phyloP scores from a whole-genome alignment of 306 rosid genomes.

The Sophora flavescens region DNA sequence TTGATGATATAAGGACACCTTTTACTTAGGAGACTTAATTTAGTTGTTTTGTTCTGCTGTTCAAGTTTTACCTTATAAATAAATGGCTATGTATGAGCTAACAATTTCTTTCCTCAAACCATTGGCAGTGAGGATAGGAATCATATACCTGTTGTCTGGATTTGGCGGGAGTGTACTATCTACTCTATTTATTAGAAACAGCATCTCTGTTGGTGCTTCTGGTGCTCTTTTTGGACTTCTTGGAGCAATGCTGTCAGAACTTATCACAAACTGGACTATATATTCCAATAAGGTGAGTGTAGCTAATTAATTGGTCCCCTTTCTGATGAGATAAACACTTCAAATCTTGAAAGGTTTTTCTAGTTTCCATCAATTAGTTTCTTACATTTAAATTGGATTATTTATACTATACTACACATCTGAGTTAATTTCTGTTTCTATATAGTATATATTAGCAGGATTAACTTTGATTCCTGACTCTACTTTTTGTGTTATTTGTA shows the following conservation, averaged over 20 bases:
- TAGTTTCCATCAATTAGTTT: constrained; percentile 8
- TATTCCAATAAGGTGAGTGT: constrained; percentile 77
- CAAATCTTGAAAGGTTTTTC: neutral
- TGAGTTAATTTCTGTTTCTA: neutral
- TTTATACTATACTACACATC: neutral
- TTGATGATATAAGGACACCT: neutral
- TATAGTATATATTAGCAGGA: neutral
- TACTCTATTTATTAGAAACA: constrained; percentile 59
- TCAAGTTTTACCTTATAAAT: constrained; percentile 2
- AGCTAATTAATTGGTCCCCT: neutral
- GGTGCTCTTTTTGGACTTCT: constrained; percentile 96
- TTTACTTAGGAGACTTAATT: neutral
- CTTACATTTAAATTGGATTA: constrained; percentile 13
- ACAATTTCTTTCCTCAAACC: constrained; percentile 20
- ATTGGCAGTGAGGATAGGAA: constrained; percentile 74
- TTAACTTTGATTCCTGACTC: constrained; percentile 8
- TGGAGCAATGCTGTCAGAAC: constrained; percentile 96
- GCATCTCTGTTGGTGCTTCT: constrained; percentile 90
- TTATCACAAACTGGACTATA: constrained; percentile 89
- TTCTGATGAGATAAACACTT: neutral
- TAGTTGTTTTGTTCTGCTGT: neutral
- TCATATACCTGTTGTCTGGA: constrained; percentile 73
- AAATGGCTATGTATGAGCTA: constrained; percentile 30
- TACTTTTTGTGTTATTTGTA: constrained; percentile 33
- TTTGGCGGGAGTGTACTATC: constrained; percentile 84